Conservation (phyloP, 2,329 filamentous ascomycete species). For the Ophiostoma pallidulum region DNA sequence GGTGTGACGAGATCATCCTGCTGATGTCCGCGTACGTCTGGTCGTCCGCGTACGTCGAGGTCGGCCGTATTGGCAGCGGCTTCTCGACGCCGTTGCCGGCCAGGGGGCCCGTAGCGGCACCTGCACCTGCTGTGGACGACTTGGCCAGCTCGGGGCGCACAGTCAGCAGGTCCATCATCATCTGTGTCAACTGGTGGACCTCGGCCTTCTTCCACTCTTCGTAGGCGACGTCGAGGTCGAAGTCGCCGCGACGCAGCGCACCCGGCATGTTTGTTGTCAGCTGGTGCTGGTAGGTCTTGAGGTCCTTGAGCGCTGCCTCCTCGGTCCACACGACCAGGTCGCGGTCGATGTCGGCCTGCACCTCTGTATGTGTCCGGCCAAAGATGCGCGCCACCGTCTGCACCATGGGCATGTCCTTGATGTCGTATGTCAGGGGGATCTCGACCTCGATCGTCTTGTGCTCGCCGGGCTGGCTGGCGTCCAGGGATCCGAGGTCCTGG, state of each 20-base stretch:
- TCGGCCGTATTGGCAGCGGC: constrained; percentile 45
- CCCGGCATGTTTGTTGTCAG: constrained; percentile 70
- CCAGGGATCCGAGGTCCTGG: constrained; percentile 63
- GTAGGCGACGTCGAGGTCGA: constrained; percentile 81
- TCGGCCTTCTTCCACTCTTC: constrained; percentile 89
- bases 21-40: constrained; percentile 44
- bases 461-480: constrained; percentile 47
- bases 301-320: constrained; percentile 77
- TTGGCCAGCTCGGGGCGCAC: constrained; percentile 79
- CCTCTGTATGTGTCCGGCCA: constrained; percentile 64
- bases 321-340: constrained; percentile 81
- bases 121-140: constrained; percentile 49
- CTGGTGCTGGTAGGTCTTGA: constrained; percentile 88
- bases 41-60: constrained; percentile 37
- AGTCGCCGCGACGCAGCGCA: constrained; percentile 75
- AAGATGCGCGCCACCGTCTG: constrained; percentile 82
- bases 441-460: constrained; percentile 70
- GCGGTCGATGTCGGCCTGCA: constrained; percentile 79
- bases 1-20: constrained; percentile 37
- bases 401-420: constrained; percentile 95
- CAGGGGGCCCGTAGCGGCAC: neutral
- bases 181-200: constrained; percentile 73
- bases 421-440: constrained; percentile 76
- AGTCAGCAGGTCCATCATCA: constrained; percentile 86
- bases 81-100: constrained; percentile 31